Base-by-base conservation (phyloP, 345 rosid species). In the Aethionema arabicum region DNA sequence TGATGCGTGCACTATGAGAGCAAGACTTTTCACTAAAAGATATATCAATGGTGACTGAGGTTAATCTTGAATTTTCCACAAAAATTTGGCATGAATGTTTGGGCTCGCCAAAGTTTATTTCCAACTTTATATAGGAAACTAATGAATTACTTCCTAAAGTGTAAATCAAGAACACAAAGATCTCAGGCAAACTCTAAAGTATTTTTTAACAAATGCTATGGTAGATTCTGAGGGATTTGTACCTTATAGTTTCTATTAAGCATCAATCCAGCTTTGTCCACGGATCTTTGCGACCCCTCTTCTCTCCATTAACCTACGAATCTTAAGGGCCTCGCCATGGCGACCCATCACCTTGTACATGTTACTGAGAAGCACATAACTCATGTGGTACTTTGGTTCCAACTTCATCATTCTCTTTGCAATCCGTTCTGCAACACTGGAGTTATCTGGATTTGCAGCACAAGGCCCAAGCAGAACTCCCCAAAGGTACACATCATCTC, bases 391-490 rank as follows among this genome's bases (percentile, higher is more conserved):
- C 53, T 81, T 72, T 11, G 99, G 95, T 57, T 79, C 74, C 47
- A 84, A 68, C 66, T 76, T 73, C 79, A 90, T 81, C 74, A 84
- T 79, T 77, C 79, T 85, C 83, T 74, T 79, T 12, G 90, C 97
- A 7, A 93, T 77, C 61, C 88, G 83, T 76, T 87, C 99, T 40
- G 95, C 96, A 41, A 78, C 67, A 33, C 58, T 65, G 32, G 64
- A 67, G 62, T 85, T 62, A 47, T 76, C 69, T 37, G 82, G 52
- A 70, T 69, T 21, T 8, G 80, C 68, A 31, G 91, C 72, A 75
- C 90, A 93, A 33, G 97, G 95, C 36, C 99, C 95, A 57, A 90
- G 95, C 57, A 92, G 85, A 67, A 82, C 88, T 48, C 74, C 85
- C 99, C 99, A 93, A 38, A 90, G 80, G 67, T 96, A 82, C 39